A percentile compares a stretch with the other conserved stretches of the same genome.
These are phyloP conservation scores for Epithemia pelagica DNA, from an alignment of 108 stramenopile genomes.

Conservation along the genomic window DNA sequence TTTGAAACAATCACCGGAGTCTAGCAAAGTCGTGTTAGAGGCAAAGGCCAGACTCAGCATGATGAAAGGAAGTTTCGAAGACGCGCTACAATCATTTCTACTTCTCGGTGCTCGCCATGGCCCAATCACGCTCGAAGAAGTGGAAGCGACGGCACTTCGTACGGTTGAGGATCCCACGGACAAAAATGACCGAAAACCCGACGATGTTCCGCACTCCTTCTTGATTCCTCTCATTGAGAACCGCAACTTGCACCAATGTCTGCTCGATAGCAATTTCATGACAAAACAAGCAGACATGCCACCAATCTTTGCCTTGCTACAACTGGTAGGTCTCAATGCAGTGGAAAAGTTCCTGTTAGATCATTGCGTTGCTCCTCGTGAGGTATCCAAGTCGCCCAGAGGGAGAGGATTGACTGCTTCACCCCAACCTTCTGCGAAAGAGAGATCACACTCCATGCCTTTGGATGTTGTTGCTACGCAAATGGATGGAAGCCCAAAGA, in stretches of 20 bases:
- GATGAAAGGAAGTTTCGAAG: conserved; percentile 59
- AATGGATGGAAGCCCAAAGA: conserved; percentile 43
- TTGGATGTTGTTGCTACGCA: conserved; percentile 62
- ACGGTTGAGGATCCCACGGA: conserved; percentile 12
- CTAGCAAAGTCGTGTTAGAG: conserved; percentile 23
- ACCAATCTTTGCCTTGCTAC: conserved; percentile 60
- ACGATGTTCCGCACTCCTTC: conserved; percentile 15
- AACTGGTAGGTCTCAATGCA: conserved; percentile 49
- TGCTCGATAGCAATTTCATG: conserved; percentile 42
- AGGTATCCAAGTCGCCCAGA: neutral
- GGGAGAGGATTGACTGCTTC: neutral
- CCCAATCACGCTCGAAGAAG: conserved; percentile 26
- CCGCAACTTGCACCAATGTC: conserved; percentile 50
- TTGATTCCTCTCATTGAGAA: conserved; percentile 55
- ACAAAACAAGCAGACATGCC: neutral
- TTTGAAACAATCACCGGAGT: neutral
- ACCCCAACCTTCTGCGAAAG: conserved; percentile 9
- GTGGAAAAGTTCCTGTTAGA: conserved; percentile 65
- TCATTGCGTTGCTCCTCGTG: conserved; percentile 46
- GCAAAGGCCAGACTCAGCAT: conserved; percentile 59
- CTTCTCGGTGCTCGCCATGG: conserved; percentile 51
- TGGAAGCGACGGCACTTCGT: conserved; percentile 35
- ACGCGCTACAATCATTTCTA: conserved; percentile 54
- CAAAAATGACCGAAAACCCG: neutral
- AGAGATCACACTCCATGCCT: conserved; percentile 36